phyloP scores from a whole-genome alignment of 305 asterid species.

The Coffea humblotiana region DNA sequence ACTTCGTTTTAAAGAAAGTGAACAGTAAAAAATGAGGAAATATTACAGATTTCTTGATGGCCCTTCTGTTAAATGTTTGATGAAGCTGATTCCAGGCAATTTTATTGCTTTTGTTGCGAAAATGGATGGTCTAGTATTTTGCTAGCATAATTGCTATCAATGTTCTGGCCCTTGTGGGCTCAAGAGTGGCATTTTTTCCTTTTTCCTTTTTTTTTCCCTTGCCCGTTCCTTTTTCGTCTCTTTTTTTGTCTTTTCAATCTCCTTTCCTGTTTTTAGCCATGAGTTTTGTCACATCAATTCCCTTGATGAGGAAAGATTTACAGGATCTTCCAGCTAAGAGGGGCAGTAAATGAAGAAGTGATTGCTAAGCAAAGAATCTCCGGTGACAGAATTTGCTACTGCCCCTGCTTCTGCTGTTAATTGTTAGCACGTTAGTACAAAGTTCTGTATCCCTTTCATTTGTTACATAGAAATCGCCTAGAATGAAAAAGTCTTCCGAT shows the following conservation, averaged over 20 bases:
- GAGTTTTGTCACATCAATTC: neutral
- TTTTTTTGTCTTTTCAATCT: neutral
- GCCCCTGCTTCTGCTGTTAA: too few species aligned
- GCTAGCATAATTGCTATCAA: too few species aligned
- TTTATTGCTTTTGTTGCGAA: neutral
- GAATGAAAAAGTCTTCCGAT: too few species aligned
- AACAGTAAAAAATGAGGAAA: neutral
- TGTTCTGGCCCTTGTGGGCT: neutral
- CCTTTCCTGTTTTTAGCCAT: neutral
- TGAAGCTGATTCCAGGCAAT: neutral
- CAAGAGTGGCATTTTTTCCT: neutral
- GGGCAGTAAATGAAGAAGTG: neutral
- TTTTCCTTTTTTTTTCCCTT: too few species aligned
- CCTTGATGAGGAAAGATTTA: neutral
- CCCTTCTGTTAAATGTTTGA: neutral
- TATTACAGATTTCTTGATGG: slow-evolving; percentile 1
- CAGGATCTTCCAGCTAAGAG: neutral
- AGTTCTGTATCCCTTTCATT: too few species aligned
- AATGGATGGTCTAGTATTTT: too few species aligned
- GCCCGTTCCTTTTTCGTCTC: neutral
- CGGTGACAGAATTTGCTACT: too few species aligned
- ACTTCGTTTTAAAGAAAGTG: neutral
- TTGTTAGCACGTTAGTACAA: neutral
- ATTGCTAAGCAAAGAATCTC: neutral
- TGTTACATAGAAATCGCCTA: too few species aligned